Base-by-base conservation (phyloP, 257 asterid species). In the Nemophila menziesii region DNA sequence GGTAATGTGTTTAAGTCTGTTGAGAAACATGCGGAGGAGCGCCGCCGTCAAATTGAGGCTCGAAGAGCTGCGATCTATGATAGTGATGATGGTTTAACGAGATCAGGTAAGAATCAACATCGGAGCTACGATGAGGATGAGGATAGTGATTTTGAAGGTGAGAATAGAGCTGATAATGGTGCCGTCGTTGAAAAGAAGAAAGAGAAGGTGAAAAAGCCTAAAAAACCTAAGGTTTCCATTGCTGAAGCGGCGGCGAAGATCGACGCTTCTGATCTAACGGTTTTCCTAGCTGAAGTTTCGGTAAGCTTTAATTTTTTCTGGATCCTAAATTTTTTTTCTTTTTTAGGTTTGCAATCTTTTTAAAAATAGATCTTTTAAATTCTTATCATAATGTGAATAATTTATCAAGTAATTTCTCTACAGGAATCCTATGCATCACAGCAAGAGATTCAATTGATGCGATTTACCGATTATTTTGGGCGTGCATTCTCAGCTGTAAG, bases 401-500 rank as follows among this genome's bases (percentile, higher is more conserved):
- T n/a, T n/a, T n/a, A n/a, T 34, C 15, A 52, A 21, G 14, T 33
- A 2, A 8, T 36, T 24, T 37, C 23, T 43, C 12, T 50, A 50
- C 53, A 82, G 97, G 93, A 66, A 23, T 83, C 93, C 23, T 77
- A 75, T 52, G 95, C 70, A 54, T 78, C 79, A 50, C 76, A 82
- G 38, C 78, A 75, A 50, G 95, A 87, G 19, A 75, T 83, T 47
- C 95, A 74, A 27, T 58, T 87, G 78, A 79, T 78, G 92, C 73
- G 92, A 47, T 83, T 87, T 60, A 93, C 95, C 20, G 97, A 87
- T 66, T 87, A 87, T 52, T 82, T 83, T 42, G 93, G 97, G 20
- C 87, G 89, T 49, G 89, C 86, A 37, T 87, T 87, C 67, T 78
- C 95, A 4, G 73, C 68, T 0, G 97, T 87, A 29, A 56, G 58